Evolutionary conservation across 2,329 filamentous ascomycete genomes (phyloP).

Genomic region (Arthrobotrys sinensis): DNA sequence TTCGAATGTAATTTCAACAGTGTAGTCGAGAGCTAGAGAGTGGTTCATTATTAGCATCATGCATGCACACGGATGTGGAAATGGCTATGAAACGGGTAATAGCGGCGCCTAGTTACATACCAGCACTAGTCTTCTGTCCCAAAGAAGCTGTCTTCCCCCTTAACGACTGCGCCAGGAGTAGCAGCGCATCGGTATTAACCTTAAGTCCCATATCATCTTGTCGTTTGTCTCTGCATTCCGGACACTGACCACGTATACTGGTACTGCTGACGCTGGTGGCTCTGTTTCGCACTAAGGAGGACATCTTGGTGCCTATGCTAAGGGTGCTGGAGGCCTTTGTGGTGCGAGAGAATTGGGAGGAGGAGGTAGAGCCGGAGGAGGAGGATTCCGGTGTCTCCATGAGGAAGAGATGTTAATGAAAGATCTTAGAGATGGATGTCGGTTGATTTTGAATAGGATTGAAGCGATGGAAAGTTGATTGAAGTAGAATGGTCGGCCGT

Average conservation of each 20-base stretch:
- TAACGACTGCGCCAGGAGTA: conserved; percentile 40
- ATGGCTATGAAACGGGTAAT: conserved; percentile 12
- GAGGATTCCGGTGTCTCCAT: conserved; percentile 60
- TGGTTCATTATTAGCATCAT: conserved; percentile 2
- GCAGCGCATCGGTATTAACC: conserved; percentile 43
- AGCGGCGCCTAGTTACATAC: conserved; percentile 17
- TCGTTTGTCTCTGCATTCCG: conserved; percentile 55
- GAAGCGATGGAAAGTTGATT: background rate
- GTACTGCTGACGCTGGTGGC: conserved; percentile 54
- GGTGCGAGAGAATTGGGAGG: conserved; percentile 50
- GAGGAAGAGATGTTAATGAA: background rate
- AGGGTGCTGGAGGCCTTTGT: conserved; percentile 55
- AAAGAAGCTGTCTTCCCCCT: conserved; percentile 33
- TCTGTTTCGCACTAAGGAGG: conserved; percentile 26
- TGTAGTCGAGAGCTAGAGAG: conserved; percentile 47
- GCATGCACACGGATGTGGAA: conserved; percentile 20
- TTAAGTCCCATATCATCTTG: conserved; percentile 59
- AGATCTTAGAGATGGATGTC: background rate
- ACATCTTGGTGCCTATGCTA: conserved; percentile 41
- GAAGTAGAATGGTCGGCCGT: background rate
- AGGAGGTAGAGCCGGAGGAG: conserved; percentile 49
- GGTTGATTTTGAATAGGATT: background rate
- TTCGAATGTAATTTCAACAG: conserved; percentile 51
- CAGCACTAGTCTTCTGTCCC: conserved; percentile 36
- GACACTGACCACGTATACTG: conserved; percentile 54